phyloP scores from a whole-genome alignment of 441 rosid species.

The Metrosideros polymorpha region DNA sequence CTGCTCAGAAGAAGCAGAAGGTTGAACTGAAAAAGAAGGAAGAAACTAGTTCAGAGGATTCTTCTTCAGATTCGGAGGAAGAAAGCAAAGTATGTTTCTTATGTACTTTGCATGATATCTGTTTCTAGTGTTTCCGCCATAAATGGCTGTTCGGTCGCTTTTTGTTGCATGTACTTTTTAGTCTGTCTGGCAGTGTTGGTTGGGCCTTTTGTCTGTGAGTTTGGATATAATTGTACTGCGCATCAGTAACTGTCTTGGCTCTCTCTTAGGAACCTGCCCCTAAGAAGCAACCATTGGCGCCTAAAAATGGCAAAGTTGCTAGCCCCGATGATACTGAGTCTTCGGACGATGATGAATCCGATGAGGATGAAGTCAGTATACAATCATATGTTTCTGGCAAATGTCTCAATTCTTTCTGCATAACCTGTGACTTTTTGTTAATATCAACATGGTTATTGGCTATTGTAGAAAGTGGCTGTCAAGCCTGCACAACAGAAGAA shows the following conservation, averaged over 20 bases:
- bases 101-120: not conserved
- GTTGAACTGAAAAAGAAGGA: not conserved
- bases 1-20: not conserved
- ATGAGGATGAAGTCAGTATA: constrained; percentile 18
- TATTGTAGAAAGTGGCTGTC: not conserved
- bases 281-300: constrained; percentile 18
- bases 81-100: constrained; percentile 25
- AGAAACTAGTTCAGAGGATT: constrained; percentile 36
- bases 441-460: not conserved
- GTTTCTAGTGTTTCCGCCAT: too few species aligned
- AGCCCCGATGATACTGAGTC: constrained; percentile 27
- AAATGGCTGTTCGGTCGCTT: not conserved
- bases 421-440: not conserved
- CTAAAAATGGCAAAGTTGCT: constrained; percentile 23
- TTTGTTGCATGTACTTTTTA: not conserved
- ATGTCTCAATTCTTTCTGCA: not conserved
- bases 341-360: constrained; percentile 31
- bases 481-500: not conserved
- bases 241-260: not conserved
- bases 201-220: not conserved
- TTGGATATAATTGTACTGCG: not conserved
- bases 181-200: not conserved
- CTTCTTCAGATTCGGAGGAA: constrained; percentile 56
- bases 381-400: not conserved
- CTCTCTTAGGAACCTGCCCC: constrained; percentile 9